phyloP scores from a whole-genome alignment of 2,329 filamentous ascomycete genomes.

The Torrubiella hemipterigena region DNA sequence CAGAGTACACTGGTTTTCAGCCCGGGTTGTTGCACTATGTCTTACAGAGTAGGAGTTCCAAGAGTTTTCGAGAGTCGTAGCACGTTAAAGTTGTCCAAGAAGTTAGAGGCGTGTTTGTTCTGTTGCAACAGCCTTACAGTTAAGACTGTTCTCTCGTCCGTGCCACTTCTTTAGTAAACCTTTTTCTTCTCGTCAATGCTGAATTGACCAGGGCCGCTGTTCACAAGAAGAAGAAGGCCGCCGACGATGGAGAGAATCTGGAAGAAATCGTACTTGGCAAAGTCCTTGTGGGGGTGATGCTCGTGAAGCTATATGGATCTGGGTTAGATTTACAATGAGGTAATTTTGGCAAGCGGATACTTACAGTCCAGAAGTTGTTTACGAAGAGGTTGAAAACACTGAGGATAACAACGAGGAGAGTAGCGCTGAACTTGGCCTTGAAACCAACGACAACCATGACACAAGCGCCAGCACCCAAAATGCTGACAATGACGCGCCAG shows the following conservation, averaged over 20 bases:
- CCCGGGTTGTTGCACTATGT: no score
- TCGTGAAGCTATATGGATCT: conserved; percentile 63
- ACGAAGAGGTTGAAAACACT: conserved; percentile 95
- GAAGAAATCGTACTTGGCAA: conserved; percentile 99
- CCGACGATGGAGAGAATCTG: conserved; percentile 98
- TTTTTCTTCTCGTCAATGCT: conserved; percentile 99
- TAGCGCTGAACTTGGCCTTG: conserved; percentile 98
- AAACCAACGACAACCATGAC: conserved; percentile 99
- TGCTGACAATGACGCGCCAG: conserved; percentile 73
- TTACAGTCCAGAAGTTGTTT: conserved; percentile 99
- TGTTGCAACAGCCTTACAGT: no score
- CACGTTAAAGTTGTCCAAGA: no score
- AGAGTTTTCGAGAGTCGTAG: no score
- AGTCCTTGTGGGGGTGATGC: conserved; percentile 98
- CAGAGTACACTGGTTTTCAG: no score
- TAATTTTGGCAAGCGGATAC: conserved; percentile 18
- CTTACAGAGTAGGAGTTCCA: no score
- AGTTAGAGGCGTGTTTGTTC: no score
- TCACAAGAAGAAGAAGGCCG: conserved; percentile 89
- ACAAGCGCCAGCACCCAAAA: conserved; percentile 80
- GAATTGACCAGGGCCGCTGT: conserved; percentile 96
- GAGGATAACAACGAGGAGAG: conserved; percentile 85
- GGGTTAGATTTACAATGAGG: conserved; percentile 7
- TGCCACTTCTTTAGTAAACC: conserved; percentile 64
- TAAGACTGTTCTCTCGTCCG: no score